Evolutionary conservation across 306 rosid species (phyloP).

Genomic region (Vigna reflexopilosa): DNA sequence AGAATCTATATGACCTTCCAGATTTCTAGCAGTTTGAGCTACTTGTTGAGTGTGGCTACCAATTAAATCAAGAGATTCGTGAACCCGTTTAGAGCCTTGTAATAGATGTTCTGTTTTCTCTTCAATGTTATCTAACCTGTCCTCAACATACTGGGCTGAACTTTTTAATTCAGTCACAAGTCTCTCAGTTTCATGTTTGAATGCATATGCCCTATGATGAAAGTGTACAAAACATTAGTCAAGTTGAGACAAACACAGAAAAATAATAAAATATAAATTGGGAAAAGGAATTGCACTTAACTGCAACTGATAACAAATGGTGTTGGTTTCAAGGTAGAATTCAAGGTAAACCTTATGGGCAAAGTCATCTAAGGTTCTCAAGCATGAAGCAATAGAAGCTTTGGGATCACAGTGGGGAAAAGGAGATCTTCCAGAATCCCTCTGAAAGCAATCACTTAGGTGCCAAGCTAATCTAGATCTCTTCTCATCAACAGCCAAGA

Average conservation of each 20-base stretch:
- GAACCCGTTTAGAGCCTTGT: slow-evolving; percentile 54
- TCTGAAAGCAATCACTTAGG: slow-evolving; percentile 89
- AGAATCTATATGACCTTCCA: slow-evolving; percentile 59
- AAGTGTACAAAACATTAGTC: slow-evolving; percentile 19
- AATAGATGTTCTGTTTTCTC: slow-evolving; percentile 61
- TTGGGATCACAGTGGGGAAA: slow-evolving; percentile 71
- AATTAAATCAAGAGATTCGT: slow-evolving; percentile 59
- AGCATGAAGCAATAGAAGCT: slow-evolving; percentile 59
- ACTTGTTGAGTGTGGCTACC: slow-evolving; percentile 58
- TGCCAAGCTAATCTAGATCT: slow-evolving; percentile 89
- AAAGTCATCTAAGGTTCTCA: slow-evolving; percentile 56
- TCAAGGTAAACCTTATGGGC: slow-evolving; percentile 77
- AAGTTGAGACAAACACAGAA: neutral
- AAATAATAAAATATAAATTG: neutral
- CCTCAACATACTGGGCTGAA: slow-evolving; percentile 74
- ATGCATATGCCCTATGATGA: slow-evolving; percentile 62
- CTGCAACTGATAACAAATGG: slow-evolving; percentile 88
- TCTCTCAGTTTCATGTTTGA: slow-evolving; percentile 79
- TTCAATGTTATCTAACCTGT: slow-evolving; percentile 64
- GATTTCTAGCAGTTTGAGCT: slow-evolving; percentile 53
- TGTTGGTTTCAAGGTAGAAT: slow-evolving; percentile 87
- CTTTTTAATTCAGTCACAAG: slow-evolving; percentile 75
- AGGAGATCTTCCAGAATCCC: slow-evolving; percentile 70
- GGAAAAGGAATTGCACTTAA: slow-evolving; percentile 50
- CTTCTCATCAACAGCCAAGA: slow-evolving; percentile 66